A percentile compares a stretch with the other conserved stretches of the same genome.
Conservation (phyloP, 345 rosid species). For the Acer negundo region DNA sequence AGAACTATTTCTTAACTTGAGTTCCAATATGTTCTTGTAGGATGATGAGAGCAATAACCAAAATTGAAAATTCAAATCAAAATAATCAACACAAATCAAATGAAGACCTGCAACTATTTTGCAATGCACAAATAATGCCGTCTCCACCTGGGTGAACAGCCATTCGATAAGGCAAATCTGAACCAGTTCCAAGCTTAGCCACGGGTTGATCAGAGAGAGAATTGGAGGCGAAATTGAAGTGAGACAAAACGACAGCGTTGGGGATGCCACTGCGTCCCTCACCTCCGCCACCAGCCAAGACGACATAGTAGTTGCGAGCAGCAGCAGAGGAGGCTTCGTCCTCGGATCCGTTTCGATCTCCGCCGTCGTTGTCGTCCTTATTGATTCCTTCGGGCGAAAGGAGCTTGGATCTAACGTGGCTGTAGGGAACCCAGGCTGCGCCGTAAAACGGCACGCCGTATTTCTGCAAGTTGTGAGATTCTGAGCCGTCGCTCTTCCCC, state of each 20-base stretch:
- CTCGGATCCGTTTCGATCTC: constrained; percentile 26
- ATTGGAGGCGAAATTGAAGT: constrained; percentile 50
- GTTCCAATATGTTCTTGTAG: background rate
- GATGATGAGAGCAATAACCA: background rate
- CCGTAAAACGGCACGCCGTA: constrained; percentile 87
- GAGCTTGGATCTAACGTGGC: constrained; percentile 42
- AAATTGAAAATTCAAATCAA: background rate
- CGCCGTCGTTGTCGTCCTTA: constrained; percentile 6
- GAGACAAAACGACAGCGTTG: constrained; percentile 59
- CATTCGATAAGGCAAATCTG: constrained; percentile 86
- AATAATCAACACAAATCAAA: background rate
- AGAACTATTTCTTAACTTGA: background rate
- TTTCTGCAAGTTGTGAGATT: constrained; percentile 32
- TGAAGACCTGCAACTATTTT: constrained; percentile 69
- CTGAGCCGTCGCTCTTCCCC: background rate
- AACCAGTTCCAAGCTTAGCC: constrained; percentile 48
- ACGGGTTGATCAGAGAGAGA: constrained; percentile 73
- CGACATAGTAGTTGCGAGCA: constrained; percentile 37
- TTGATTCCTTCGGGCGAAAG: constrained; percentile 13
- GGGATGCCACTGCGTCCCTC: constrained; percentile 84
- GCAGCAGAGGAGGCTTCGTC: constrained; percentile 16
- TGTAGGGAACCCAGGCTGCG: constrained; percentile 67
- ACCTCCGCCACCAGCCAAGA: constrained; percentile 87
- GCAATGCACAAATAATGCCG: constrained; percentile 75
- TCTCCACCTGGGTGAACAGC: constrained; percentile 76